Evolutionary conservation across 2,329 filamentous ascomycete species (phyloP), one percentile per base, ranked within the genome.

Genomic region (Blastomyces emzantsi): DNA sequence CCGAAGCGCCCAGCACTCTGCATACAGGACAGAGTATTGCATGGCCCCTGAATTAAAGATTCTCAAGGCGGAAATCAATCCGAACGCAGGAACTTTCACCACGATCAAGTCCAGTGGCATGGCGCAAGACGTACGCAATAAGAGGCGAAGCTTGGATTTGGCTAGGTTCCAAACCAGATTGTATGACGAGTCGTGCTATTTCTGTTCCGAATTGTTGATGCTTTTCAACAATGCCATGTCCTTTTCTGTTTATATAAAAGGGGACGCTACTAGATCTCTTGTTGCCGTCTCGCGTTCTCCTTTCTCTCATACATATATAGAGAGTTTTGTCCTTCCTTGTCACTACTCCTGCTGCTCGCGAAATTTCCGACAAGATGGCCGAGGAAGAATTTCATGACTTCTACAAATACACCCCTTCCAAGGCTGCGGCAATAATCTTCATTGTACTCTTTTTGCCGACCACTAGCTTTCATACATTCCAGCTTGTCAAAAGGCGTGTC

Each of bases 341-440:
- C 55, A n/a, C 19, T 39, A 6, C 7, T 8, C 33, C 55, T 30
- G 65, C 65, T 57, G 63, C 64, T 5, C 36, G 64, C 45, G 62
- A 64, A 49, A 64, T 64, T n/a, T 39, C 54, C 30, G 2, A 56
- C 19, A 22, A n/a, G 1, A 56, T 33, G 54, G 19, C 54, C 4
- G 3, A 36, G 8, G 56, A 30, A n/a, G 56, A 59, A 41, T 65
- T 64, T 33, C 63, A 66, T 51, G 64, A 66, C 33, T 67, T 65
- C 51, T 72, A 71, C 63, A 73, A 73, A 60, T 80, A 80, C 66
- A 71, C 70, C 25, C 70, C 82, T 0, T 79, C 77, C 0, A 63
- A 81, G 0, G 69, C 75, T 0, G 78, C 75, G 0, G 81, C 80
- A 2, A 70, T 77, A 9, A 69, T 79, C 1, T 81, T 82, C 62